phyloP scores from a whole-genome alignment of 2,329 filamentous ascomycete genomes.

The Fusarium liriodendri region DNA sequence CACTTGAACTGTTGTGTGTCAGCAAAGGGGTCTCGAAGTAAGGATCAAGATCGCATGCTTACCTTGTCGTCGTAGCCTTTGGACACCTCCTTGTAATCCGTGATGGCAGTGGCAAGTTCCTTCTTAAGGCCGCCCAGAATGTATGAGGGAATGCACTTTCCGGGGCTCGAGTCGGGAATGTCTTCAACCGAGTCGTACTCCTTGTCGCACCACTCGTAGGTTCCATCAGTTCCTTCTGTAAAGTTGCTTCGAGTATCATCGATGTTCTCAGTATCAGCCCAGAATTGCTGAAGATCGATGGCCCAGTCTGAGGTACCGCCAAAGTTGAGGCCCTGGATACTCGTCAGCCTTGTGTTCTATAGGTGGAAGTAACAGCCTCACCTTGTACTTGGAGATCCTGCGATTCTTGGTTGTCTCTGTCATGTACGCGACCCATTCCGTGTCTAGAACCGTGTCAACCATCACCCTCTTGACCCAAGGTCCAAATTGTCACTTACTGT shows the following conservation, averaged over 20 bases:
- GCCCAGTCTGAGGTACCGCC: conserved; percentile 42
- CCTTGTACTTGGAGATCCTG: conserved; percentile 12
- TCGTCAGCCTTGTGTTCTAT: not conserved
- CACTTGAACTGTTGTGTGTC: not conserved
- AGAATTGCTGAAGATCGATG: conserved; percentile 22
- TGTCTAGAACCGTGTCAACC: not conserved
- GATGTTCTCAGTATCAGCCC: not conserved
- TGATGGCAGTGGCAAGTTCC: not conserved
- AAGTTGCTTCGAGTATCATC: not conserved
- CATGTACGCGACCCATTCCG: conserved; percentile 43
- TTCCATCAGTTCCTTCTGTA: not conserved
- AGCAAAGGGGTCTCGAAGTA: not conserved
- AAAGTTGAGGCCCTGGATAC: conserved; percentile 29
- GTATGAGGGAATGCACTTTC: not conserved
- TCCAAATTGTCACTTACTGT: not conserved
- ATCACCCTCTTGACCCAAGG: too few relatives aligned
- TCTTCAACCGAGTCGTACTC: not conserved
- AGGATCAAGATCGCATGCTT: not conserved
- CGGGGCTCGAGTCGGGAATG: not conserved
- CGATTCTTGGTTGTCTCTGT: conserved; percentile 26
- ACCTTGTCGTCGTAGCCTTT: not conserved
- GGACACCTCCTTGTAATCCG: not conserved
- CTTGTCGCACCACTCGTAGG: not conserved
- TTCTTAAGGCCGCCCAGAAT: not conserved
- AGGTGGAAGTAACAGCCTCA: not conserved